Evolutionary conservation across 2,329 filamentous ascomycete genomes (phyloP).

Genomic region (Colletotrichum lindemuthianum): DNA sequence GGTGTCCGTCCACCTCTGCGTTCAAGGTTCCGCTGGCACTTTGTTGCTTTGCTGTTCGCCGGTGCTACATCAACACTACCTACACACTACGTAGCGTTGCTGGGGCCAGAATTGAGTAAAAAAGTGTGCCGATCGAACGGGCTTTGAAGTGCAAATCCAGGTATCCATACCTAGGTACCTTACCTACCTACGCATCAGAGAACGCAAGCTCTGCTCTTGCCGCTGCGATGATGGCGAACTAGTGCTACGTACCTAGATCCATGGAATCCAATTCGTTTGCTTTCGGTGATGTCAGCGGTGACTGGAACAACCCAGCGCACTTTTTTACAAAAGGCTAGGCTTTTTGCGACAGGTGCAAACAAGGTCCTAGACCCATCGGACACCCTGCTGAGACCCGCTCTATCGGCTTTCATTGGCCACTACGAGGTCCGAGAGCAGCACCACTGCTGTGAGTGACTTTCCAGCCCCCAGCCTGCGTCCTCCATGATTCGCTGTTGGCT

Average conservation of each 20-base stretch:
- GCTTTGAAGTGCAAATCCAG: conserved; percentile 10
- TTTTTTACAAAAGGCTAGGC: conserved; percentile 11
- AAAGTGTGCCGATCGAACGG: conserved; percentile 28
- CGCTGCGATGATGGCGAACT: too few species aligned
- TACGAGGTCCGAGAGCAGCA: conserved; percentile 30
- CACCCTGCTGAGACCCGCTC: conserved; percentile 24
- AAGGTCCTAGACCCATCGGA: conserved; percentile 21
- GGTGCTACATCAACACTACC: not conserved
- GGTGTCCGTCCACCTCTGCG: too few species aligned
- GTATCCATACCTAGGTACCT: conserved; percentile 5
- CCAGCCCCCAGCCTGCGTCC: not conserved
- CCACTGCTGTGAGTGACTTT: not conserved
- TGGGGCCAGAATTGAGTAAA: not conserved
- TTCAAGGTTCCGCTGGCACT: too few species aligned
- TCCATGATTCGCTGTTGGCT: not conserved
- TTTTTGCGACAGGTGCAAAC: conserved; percentile 11
- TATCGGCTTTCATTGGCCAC: conserved; percentile 13
- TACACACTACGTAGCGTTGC: too few species aligned
- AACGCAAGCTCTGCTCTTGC: too few species aligned
- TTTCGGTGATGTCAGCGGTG: conserved; percentile 35
- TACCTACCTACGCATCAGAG: conserved; percentile 23
- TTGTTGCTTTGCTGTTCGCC: too few species aligned
- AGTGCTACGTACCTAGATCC: conserved; percentile 5
- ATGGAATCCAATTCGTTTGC: not conserved
- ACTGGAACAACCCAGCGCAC: conserved; percentile 27